Base-by-base conservation (phyloP, 2,329 filamentous ascomycete species). In the Fusarium brachygibbosum region DNA sequence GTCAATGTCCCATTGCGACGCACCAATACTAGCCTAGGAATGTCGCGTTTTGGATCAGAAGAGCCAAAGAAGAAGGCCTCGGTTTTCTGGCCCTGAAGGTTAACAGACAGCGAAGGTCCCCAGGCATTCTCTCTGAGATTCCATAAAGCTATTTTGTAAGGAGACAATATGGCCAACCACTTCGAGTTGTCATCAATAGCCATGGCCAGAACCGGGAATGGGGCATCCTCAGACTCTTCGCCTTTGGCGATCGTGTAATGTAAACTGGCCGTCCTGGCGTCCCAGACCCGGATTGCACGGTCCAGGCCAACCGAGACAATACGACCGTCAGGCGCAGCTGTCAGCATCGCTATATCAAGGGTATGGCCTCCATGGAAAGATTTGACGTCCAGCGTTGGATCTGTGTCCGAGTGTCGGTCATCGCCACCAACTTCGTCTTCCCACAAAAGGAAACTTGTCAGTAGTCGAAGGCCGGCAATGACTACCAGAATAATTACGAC, bases 371-470 rank as follows among this genome's bases (percentile, higher is more conserved):
- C 83, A 28, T 82, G 82, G 13, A 94, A 76, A 3, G 87, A 88
- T 51, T 85, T 86, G 46, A 93, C 83, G 0, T 85, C 86, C 14
- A 94, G 78, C 2, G 86, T 79, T 1, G 86, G 82, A 28, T 61
- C 69, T 3, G 84, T 81, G n/a, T 83, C 79, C 0, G 76, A 80
- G 9, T 85, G 82, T 7, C 83, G 79, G 11, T 85, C 81, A 9
- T 80, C 79, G 3, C 84, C 82, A 16, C 80, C 78, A 9, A 80
- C 78, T 58, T 85, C 79, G 55, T 91, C 88, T 60, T 90, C 89
- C 86, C 88, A 91, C 0, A 95, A 81, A 8, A 95, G 82, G 72
- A 91, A 92, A 66, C 90, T 93, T 82, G 93, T 92, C 10, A 94
- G 82, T 10, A 94, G 79, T 3, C 88, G 88, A 28, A 94, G 86